Percentiles rank a stretch among this genome's conserved stretches.
Evolutionary conservation across 108 stramenopile genomes (phyloP).

Genomic region (Seminavis robusta): DNA sequence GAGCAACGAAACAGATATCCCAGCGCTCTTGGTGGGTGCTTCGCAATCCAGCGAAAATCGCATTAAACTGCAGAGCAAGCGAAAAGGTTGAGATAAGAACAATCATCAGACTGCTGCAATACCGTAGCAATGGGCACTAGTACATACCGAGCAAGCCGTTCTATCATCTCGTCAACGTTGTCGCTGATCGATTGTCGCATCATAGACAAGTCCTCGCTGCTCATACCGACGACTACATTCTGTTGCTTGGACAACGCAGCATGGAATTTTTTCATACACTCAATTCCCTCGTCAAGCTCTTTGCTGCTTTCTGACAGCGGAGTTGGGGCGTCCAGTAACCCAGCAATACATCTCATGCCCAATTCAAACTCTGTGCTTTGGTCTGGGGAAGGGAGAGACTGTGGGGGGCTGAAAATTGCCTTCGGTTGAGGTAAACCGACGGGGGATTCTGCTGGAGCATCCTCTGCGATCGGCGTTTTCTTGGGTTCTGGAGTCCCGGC

Average conservation of each 20-base stretch:
- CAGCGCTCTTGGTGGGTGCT: slow-evolving; percentile 12
- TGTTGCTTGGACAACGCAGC: slow-evolving; percentile 38
- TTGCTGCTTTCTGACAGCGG: slow-evolving; percentile 33
- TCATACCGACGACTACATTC: slow-evolving; percentile 10
- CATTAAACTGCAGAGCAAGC: slow-evolving; percentile 31
- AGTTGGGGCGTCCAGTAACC: too few relatives aligned
- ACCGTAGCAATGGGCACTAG: neutral
- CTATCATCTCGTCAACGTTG: slow-evolving; percentile 22
- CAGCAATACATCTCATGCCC: too few relatives aligned
- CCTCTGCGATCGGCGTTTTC: too few relatives aligned
- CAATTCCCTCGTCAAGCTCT: slow-evolving; percentile 24
- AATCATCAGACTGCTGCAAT: neutral
- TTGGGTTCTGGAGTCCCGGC: too few relatives aligned
- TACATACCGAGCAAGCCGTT: slow-evolving; percentile 36
- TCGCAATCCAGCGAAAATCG: slow-evolving; percentile 55
- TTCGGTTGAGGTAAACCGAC: too few relatives aligned
- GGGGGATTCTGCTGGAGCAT: slow-evolving; percentile 17
- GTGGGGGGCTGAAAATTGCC: too few relatives aligned
- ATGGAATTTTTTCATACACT: slow-evolving; percentile 45
- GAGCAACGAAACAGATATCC: slow-evolving; percentile 57
- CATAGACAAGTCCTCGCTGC: slow-evolving; percentile 3
- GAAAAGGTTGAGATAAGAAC: neutral
- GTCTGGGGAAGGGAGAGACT: too few relatives aligned
- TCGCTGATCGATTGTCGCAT: slow-evolving; percentile 24
- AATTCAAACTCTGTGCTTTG: too few relatives aligned